Evolutionary conservation across 2,329 filamentous ascomycete genomes (phyloP), one percentile per base, ranked within the genome.

Genomic region (Fusarium sp.): DNA sequence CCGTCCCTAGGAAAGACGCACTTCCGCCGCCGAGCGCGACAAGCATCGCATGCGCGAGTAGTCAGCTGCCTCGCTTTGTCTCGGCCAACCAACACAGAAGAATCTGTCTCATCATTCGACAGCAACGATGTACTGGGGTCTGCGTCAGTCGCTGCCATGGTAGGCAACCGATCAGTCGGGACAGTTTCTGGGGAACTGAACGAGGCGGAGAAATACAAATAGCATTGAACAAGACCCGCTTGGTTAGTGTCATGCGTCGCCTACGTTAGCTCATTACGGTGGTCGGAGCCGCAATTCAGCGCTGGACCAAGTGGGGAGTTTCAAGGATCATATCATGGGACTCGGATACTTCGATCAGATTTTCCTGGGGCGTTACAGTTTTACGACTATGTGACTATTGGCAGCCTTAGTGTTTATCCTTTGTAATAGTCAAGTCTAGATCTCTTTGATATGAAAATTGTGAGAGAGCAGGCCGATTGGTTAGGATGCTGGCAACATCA

Each of bases 11-110:
- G 45, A 17, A 55, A 55, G 10, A 55, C 36, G 27, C 52, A 55
- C 27, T 55, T 55, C 27, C 52, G 18, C 25, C 52, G 35, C 45
- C 52, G 45, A n/a, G 52, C 52, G 33, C 52, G 52, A 35, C 52
- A 55, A 4, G 52, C 52, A 41, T 55, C 52, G 13, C 52, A 55
- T 11, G 52, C 52, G 11, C 45, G 29, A 0, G 52, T 35, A 0
- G 3, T 33, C 35, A 55, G 3, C 0, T 40, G 52, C 0, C 52
- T 51, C 2, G 3, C 1, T 6, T 33, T 51, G n/a, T 50, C 52
- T 23, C 49, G 5, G 11, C 39, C 14, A 20, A 18, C 14, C 3
- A 11, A 15, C 1, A 27, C 6, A 1, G 50, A 53, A 10, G 11
- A 18, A 3, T 48, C 45, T 2, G 14, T 31, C 21, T 25, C 51